Evolutionary conservation across 257 asterid species (phyloP), one percentile per base, ranked within the genome.

Genomic region (Scutellaria baicalensis): DNA sequence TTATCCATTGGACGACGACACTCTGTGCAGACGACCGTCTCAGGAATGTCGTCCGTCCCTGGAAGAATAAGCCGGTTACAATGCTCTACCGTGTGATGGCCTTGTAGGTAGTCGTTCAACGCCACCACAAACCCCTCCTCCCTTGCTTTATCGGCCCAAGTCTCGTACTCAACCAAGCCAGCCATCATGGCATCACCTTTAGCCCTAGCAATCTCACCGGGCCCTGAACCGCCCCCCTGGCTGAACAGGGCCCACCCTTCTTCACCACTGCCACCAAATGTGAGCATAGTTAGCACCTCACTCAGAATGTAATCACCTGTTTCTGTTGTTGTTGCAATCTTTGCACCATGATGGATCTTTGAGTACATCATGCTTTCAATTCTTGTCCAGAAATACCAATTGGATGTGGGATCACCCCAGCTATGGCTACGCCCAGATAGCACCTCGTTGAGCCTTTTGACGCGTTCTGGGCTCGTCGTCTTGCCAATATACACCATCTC

Each of bases 361-460:
- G 96, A 89, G 82, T 86, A 74, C 62, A 89, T 70, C 96, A 92
- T 92, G 94, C 98, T 89, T 33, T 84, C 92, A 2, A 92, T 55
- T 7, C 98, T 75, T 0, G 85, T 81, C 96, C 98, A 92, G 36
- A 92, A 92, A 80, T 68, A 86, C 96, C 94, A 88, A 8, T 79
- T 69, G 3, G 69, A 75, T 9, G 83, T 67, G 38, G 79, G 80
- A 38, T 92, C 83, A 1, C 18, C 68, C 94, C 84, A 89, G 42
- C 84, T 79, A 14, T 75, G 75, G 64, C 94, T 83, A 9, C 75
- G 80, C 0, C 71, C 49, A 2, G 63, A 45, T 43, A 92, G 69
- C 45, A 73, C 21, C 1, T 75, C 69, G 13, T 75, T 79, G 48
- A 82, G 72, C 78, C 43, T 59, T 40, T 78, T 50, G 62, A 48